Percentiles rank a stretch among this genome's conserved stretches.
Evolutionary conservation across 2,329 filamentous ascomycete species (phyloP).

Genomic region (Acarospora socialis): DNA sequence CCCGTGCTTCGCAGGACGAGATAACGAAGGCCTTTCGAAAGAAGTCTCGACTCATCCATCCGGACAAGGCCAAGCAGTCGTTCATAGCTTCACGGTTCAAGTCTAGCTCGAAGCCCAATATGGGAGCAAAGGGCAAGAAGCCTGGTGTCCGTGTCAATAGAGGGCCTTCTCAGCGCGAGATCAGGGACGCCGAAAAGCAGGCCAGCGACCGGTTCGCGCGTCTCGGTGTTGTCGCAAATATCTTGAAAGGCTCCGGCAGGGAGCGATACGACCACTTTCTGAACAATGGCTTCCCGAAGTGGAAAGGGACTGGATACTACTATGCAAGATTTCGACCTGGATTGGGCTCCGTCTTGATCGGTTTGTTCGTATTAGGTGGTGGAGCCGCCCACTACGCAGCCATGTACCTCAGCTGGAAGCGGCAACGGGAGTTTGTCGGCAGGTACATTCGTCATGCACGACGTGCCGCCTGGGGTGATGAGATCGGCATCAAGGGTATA

Average conservation of each 20-base stretch:
- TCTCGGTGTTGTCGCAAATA: slow-evolving; percentile 68
- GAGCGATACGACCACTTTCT: slow-evolving; percentile 94
- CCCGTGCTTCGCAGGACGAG: slow-evolving; percentile 65
- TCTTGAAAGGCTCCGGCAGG: slow-evolving; percentile 66
- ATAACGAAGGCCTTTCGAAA: slow-evolving; percentile 91
- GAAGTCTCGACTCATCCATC: slow-evolving; percentile 69
- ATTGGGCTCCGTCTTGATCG: slow-evolving; percentile 66
- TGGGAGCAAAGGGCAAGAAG: slow-evolving; percentile 39
- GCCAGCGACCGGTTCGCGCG: slow-evolving; percentile 74
- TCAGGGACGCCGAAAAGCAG: slow-evolving; percentile 63
- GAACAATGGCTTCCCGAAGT: slow-evolving; percentile 80
- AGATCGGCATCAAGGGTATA: slow-evolving; percentile 49
- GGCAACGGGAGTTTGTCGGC: slow-evolving; percentile 80
- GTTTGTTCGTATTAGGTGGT: slow-evolving; percentile 68
- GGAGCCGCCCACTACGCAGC: slow-evolving; percentile 79
- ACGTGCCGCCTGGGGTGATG: slow-evolving; percentile 79
- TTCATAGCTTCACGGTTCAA: slow-evolving; percentile 57
- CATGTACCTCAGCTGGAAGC: slow-evolving; percentile 73
- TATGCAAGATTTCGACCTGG: slow-evolving; percentile 89
- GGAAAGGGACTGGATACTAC: slow-evolving; percentile 98
- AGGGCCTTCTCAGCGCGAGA: slow-evolving; percentile 56
- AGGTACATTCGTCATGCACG: slow-evolving; percentile 84
- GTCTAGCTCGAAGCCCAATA: slow-evolving; percentile 37
- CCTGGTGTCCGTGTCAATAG: slow-evolving; percentile 53
- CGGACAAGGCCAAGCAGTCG: slow-evolving; percentile 85